A percentile compares a stretch with the other conserved stretches of the same genome.
These are phyloP conservation scores for Mallotus japonicus DNA, from an alignment of 441 rosid genomes.

Conservation along the genomic window DNA sequence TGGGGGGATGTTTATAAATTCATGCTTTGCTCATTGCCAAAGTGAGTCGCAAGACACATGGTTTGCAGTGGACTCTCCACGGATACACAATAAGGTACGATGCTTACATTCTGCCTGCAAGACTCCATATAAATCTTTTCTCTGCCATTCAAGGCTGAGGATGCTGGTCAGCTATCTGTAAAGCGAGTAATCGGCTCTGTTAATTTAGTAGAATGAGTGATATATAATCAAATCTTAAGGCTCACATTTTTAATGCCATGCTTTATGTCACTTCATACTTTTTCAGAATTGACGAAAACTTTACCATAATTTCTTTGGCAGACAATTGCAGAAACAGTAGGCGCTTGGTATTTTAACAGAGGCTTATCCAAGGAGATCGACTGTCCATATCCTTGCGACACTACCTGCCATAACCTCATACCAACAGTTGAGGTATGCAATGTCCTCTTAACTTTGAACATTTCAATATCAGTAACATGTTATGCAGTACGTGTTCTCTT, in stretches of 20 bases:
- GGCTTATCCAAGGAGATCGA: constrained; percentile 55
- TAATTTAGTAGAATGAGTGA: background rate
- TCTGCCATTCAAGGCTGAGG: no score
- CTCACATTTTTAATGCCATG: background rate
- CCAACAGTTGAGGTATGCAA: constrained; percentile 39
- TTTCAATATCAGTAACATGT: background rate
- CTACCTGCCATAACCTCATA: constrained; percentile 70
- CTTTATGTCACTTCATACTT: background rate
- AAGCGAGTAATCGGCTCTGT: no score
- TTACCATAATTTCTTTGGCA: constrained; percentile 25
- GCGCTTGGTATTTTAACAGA: constrained; percentile 92
- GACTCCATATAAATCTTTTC: background rate
- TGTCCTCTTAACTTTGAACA: background rate
- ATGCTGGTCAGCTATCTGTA: no score
- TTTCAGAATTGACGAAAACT: background rate
- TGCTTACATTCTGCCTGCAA: constrained; percentile 1
- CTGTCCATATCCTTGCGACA: constrained; percentile 82
- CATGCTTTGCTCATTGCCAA: constrained; percentile 98
- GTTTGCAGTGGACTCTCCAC: constrained; percentile 83
- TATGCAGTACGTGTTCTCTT: background rate
- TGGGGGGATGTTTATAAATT: constrained; percentile 79
- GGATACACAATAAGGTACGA: constrained; percentile 61
- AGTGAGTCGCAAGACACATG: constrained; percentile 89
- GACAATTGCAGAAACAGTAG: constrained; percentile 88
- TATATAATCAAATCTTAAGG: background rate